phyloP scores from a whole-genome alignment of 148 eudicot species.

The Gaultheria prostrata region DNA sequence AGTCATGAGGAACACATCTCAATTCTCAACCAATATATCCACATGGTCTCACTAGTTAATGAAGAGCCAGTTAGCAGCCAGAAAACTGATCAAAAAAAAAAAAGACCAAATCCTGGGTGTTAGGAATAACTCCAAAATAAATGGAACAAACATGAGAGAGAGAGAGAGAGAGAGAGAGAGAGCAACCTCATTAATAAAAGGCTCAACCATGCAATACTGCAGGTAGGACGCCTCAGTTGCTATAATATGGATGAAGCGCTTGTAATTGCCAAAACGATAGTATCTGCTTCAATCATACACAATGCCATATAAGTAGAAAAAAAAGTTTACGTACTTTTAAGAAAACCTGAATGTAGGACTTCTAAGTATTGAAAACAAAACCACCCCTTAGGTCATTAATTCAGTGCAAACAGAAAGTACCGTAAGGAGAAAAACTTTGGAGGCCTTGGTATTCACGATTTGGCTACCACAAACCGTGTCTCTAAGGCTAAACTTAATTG shows the following conservation, averaged over 20 bases:
- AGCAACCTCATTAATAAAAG: constrained; percentile 63
- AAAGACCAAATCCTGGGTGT: not conserved
- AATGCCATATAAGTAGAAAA: not conserved
- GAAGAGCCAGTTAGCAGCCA: not conserved
- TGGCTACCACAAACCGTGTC: no score
- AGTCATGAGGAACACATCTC: not conserved
- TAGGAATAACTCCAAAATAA: not conserved
- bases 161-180: not conserved
- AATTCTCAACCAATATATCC: not conserved
- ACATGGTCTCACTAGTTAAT: not conserved
- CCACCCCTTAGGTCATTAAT: not conserved
- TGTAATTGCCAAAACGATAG: constrained; percentile 73
- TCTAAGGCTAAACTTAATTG: no score
- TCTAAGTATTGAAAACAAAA: not conserved
- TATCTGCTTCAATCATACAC: constrained; percentile 37
- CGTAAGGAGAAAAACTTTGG: no score
- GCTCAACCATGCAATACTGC: constrained; percentile 70
- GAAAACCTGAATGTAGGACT: not conserved
- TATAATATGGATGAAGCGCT: constrained; percentile 50
- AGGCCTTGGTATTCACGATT: no score
- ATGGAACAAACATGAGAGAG: constrained; percentile 6
- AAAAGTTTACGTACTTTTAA: not conserved
- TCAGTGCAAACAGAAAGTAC: not conserved
- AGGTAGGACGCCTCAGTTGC: constrained; percentile 73
- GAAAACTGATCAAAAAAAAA: no score